Conservation (phyloP, 371 early-diverging fungal species). For the Mortierella sp. region DNA sequence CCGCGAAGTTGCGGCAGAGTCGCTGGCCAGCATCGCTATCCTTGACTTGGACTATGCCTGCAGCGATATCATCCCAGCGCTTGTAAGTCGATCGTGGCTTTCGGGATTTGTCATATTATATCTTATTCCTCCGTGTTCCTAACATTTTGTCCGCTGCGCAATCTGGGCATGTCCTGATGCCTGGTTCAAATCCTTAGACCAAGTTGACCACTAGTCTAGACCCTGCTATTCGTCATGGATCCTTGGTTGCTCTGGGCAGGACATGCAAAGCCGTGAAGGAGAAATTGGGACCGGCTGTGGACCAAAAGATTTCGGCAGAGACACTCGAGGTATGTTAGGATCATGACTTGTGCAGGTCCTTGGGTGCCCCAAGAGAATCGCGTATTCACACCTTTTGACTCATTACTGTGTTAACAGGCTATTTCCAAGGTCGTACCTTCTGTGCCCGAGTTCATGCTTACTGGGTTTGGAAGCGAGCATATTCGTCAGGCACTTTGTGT, state of each 20-base stretch:
- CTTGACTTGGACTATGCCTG: constrained; percentile 69
- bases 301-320: constrained; percentile 21
- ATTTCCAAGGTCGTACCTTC: constrained; percentile 57
- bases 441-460: constrained; percentile 63
- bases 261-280: constrained; percentile 65
- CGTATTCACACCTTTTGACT: not conserved
- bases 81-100: constrained; percentile 45
- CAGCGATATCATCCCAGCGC: constrained; percentile 57
- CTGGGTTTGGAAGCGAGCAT: constrained; percentile 77
- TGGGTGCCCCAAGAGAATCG: too few species aligned
- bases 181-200: too few species aligned
- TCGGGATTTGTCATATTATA: too few species aligned
- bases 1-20: constrained; percentile 79
- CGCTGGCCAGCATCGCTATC: constrained; percentile 71
- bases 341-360: too few species aligned
- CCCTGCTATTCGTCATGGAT: constrained; percentile 81
- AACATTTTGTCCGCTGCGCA: too few species aligned
- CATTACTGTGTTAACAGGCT: constrained; percentile 28
- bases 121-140: too few species aligned
- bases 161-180: too few species aligned
- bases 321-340: constrained; percentile 19
- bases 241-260: constrained; percentile 77
- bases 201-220: constrained; percentile 67
- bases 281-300: constrained; percentile 13
- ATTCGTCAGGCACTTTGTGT: constrained; percentile 62